These are phyloP conservation scores for Penicillium coprophilum DNA, from an alignment of 495 filamentous ascomycete species.

Conservation along the genomic window DNA sequence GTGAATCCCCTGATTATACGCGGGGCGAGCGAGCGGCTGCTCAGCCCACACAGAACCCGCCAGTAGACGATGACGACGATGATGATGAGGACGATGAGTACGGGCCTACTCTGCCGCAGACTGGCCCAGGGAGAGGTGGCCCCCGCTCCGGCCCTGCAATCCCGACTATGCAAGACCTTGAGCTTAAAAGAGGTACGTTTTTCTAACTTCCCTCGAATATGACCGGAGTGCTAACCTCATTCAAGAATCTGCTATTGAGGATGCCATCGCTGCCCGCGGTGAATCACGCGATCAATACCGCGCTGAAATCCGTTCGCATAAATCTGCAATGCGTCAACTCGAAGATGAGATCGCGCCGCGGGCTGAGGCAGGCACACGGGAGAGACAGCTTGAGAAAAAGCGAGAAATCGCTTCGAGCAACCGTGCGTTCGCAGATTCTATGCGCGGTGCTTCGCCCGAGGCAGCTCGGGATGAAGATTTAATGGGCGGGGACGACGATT, in stretches of 20 bases:
- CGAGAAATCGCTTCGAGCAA: conserved; percentile 53
- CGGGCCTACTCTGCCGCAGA: conserved; percentile 65
- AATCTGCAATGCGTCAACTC: conserved; percentile 32
- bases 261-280: conserved; percentile 48
- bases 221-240: background rate
- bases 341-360: conserved; percentile 79
- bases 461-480: conserved; percentile 43
- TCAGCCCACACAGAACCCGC: conserved; percentile 10
- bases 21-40: conserved; percentile 14
- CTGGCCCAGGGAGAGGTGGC: conserved; percentile 18
- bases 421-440: conserved; percentile 45
- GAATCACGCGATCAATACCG: conserved; percentile 61
- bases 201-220: background rate
- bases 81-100: conserved; percentile 67
- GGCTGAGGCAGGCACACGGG: conserved; percentile 80
- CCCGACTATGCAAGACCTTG: conserved; percentile 72
- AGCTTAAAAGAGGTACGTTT: conserved; percentile 59
- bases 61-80: conserved; percentile 43
- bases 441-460: conserved; percentile 43
- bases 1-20: conserved; percentile 33
- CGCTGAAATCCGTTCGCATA: conserved; percentile 49
- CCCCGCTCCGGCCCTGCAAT: conserved; percentile 64
- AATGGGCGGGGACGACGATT: conserved; percentile 46
- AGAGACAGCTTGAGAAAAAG: conserved; percentile 84
- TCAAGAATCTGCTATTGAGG: conserved; percentile 55